Evolutionary conservation across 1,139 yeast genomes (phyloP), one percentile per base, ranked within the genome.

Genomic region (Diutina catenulata): DNA sequence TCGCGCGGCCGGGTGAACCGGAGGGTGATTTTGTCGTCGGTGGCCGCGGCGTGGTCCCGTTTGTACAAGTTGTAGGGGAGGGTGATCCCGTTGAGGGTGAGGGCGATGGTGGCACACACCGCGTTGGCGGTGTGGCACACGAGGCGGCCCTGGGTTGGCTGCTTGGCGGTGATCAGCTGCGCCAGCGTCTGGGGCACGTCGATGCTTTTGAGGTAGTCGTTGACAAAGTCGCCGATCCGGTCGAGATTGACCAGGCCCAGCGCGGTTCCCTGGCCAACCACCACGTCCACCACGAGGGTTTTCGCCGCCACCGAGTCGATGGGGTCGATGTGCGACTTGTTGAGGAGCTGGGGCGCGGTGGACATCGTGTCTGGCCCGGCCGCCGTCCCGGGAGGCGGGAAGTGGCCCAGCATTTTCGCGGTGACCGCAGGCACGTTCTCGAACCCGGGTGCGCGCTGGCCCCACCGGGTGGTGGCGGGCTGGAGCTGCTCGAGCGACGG

Each of bases 321-420:
- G 0, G 82, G 70, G 39, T 72, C 76, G 37, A 74, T 64, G 39
- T 64, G 62, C 4, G 76, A 66, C 5, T 55, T 47, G n/a, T n/a
- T n/a, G n/a, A n/a, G n/a, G n/a, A n/a, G n/a, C n/a, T n/a, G n/a
- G n/a, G n/a, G n/a, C n/a, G n/a, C n/a, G n/a, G n/a, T n/a, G 3
- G 26, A 14, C 18, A 20, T 19, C 27, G 19, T 18, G 8, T 31
- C 35, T 9, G 16, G 24, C 3, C 28, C 28, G 6, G 10, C n/a
- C 7, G 23, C 16, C 13, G 16, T 14, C 3, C 91, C 91, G 1
- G 93, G 93, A 20, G 76, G 61, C 1, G 91, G 86, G 48, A 84
- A 87, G 3, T 82, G 56, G 0, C 95, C 95, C 1, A 88, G 75
- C 16, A 82, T 62, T 50, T 87, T 87, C 4, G 94, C 94, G 46